Base-by-base conservation (phyloP, 148 eudicot genomes). In the Silene conica region DNA sequence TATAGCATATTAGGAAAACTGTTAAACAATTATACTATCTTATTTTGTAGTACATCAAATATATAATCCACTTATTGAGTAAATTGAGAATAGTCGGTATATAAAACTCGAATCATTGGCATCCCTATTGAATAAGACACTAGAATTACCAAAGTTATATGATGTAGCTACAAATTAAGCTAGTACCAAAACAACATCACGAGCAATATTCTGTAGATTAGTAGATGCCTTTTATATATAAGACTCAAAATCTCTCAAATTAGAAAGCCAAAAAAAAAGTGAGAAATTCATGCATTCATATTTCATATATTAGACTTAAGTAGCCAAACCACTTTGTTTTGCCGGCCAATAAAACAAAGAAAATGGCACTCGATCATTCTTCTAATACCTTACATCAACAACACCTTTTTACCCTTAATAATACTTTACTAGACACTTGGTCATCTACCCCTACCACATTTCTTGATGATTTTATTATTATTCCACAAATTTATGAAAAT, bases 341-440 rank as follows among this genome's bases (percentile, higher is more conserved):
- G 80, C 69, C 74, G 54, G 28, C 56, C 80, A 71, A 26, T 28
- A 16, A 63, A 15, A 63, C 3, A 21, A 5, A 52, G 54, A 60
- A 3, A 5, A 79, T 79, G 81, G 81, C 77, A 11, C 64, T 79
- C 16, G 70, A 79, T 45, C n/a, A n/a, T n/a, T 77, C 81, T 21
- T 65, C 57, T 6, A 25, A 45, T n/a, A 28, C 55, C 2, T 73
- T 68, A 59, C 77, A 73, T 15, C 74, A 77, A 6, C 73, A 78
- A 77, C 75, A 77, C 74, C 70, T 71, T 62, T 71, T 70, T 70
- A 26, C 28, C 21, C 74, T 26, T 50, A 55, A 28, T 55, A 57
- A 28, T 52, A 10, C 72, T 55, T 66, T 72, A 59, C 63, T 75
- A 65, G 84, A 76, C 23, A 41, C 63, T 59, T 80, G 69, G 67